Percentiles rank a stretch among this genome's conserved stretches.
phyloP scores from a whole-genome alignment of 208 protist species.

The Herpetomonas tarakana region DNA sequence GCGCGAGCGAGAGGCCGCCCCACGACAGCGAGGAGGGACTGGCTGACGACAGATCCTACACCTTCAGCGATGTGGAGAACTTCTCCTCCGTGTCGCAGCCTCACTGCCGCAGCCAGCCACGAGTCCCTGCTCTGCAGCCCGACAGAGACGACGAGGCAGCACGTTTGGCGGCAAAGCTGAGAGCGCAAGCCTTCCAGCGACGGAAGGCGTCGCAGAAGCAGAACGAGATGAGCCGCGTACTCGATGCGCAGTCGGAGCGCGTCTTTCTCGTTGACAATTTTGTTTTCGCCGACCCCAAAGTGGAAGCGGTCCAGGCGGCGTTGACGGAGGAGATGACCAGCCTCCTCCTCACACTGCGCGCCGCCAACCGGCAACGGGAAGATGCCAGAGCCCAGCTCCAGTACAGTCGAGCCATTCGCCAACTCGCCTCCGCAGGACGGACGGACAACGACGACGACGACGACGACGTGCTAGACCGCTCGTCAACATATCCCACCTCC shows the following conservation, averaged over 20 bases:
- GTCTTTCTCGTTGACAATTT: neutral
- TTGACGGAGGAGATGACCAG: slow-evolving; percentile 59
- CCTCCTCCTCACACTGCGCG: slow-evolving; percentile 38
- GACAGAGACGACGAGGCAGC: slow-evolving; percentile 13
- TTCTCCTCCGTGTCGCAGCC: slow-evolving; percentile 19
- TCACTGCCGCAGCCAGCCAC: neutral
- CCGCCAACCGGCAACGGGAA: slow-evolving; percentile 23
- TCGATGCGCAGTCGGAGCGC: too few relatives aligned
- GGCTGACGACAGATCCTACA: neutral
- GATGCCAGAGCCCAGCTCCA: slow-evolving; percentile 33
- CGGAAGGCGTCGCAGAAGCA: neutral
- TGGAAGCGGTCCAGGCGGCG: slow-evolving; percentile 37
- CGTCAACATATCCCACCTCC: too few relatives aligned
- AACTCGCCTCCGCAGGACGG: too few relatives aligned
- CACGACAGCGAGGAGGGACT: neutral
- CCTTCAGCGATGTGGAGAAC: neutral
- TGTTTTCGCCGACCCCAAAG: slow-evolving; percentile 39
- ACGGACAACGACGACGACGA: too few relatives aligned
- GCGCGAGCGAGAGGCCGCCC: neutral
- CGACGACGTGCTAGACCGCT: too few relatives aligned
- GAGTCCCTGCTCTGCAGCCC: neutral
- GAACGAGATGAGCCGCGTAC: neutral
- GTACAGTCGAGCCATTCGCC: slow-evolving; percentile 21
- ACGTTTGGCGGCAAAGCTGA: slow-evolving; percentile 27
- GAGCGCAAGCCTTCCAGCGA: neutral